phyloP scores from a whole-genome alignment of 2,329 filamentous ascomycete genomes.

The Claviceps purpurea region DNA sequence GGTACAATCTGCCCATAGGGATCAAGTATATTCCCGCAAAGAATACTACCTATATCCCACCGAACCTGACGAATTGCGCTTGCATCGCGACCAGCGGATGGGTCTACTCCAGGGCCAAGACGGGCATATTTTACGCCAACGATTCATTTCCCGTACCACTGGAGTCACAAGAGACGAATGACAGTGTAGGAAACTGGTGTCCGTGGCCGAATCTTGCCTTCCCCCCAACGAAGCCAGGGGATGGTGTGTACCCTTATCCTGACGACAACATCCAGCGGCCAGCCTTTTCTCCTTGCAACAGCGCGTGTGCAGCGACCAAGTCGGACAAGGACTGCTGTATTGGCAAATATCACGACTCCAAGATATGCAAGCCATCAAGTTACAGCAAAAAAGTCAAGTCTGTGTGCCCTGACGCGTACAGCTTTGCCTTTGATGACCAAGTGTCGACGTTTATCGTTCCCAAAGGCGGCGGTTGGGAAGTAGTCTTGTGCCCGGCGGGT shows the following conservation, averaged over 20 bases:
- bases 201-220: conserved; percentile 64
- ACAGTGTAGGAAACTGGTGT: conserved; percentile 55
- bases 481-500: conserved; percentile 60
- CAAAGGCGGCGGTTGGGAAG: conserved; percentile 60
- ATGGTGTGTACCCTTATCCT: conserved; percentile 69
- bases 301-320: conserved; percentile 59
- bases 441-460: conserved; percentile 49
- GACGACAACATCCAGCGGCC: conserved; percentile 60
- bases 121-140: conserved; percentile 49
- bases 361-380: conserved; percentile 49
- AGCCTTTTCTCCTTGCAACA: conserved; percentile 64
- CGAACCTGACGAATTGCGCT: conserved; percentile 62
- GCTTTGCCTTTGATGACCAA: conserved; percentile 52
- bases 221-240: conserved; percentile 54
- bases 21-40: conserved; percentile 46
- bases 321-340: conserved; percentile 61
- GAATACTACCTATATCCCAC: conserved; percentile 54
- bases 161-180: conserved; percentile 44
- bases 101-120: conserved; percentile 39
- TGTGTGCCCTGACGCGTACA: conserved; percentile 76
- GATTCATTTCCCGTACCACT: conserved; percentile 53
- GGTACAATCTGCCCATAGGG: conserved; percentile 66
- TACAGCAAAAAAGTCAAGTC: conserved; percentile 60
- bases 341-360: conserved; percentile 50
- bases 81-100: conserved; percentile 60